Evolutionary conservation across 805 yeast genomes (phyloP).

Genomic region (Kuraishia hungarica): DNA sequence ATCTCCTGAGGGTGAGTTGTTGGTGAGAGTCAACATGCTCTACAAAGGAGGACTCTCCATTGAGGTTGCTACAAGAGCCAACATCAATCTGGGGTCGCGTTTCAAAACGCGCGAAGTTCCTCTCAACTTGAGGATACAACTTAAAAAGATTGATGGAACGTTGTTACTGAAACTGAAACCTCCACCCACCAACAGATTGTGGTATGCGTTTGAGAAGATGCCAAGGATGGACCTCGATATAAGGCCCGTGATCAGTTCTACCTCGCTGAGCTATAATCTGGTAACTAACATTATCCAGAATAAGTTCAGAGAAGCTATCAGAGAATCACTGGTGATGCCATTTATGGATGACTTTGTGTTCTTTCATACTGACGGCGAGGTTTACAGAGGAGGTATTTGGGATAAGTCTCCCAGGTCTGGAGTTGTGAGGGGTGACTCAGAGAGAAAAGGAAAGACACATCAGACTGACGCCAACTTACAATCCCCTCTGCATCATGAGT

Average conservation of each 20-base stretch:
- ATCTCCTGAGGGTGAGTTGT: conserved; percentile 72
- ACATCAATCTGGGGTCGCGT: conserved; percentile 64
- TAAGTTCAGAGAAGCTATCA: conserved; percentile 69
- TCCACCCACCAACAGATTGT: conserved; percentile 83
- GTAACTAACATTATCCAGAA: conserved; percentile 75
- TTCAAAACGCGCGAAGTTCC: conserved; percentile 70
- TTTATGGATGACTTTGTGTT: conserved; percentile 82
- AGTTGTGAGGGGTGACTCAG: neutral
- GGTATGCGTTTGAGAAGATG: conserved; percentile 82
- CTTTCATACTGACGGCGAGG: conserved; percentile 53
- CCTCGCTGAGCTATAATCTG: conserved; percentile 69
- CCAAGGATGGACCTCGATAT: conserved; percentile 69
- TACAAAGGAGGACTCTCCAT: conserved; percentile 74
- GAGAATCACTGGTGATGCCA: conserved; percentile 76
- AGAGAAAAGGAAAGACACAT: neutral
- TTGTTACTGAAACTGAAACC: conserved; percentile 65
- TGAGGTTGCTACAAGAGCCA: conserved; percentile 74
- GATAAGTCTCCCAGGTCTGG: conserved; percentile 30
- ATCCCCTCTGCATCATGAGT: neutral
- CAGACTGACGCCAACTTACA: neutral
- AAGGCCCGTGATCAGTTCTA: conserved; percentile 87
- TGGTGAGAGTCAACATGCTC: conserved; percentile 48
- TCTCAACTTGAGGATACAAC: conserved; percentile 58
- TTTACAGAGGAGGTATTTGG: conserved; percentile 94
- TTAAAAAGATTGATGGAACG: conserved; percentile 68